Evolutionary conservation across 305 asterid genomes (phyloP), one percentile per base, ranked within the genome.

Genomic region (Fraxinus albicans): DNA sequence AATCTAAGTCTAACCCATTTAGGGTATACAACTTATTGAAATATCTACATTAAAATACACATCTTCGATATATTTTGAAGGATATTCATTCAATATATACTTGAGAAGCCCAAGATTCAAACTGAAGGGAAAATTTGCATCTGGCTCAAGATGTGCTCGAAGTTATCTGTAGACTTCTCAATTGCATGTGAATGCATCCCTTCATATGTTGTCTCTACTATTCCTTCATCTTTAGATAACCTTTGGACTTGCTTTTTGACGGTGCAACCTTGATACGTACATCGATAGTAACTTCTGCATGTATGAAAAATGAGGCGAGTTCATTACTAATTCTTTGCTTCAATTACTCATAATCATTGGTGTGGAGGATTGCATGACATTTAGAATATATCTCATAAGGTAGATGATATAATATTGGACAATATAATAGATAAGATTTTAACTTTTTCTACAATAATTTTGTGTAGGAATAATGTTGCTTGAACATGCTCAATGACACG

Each of bases 241-340:
- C 98, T 84, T 29, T 94, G 97, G 25, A 94, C 94, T 88, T 93
- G 98, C 79, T 94, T 94, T 81, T 94, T 94, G 23, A 94, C 98
- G 78, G 87, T 91, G 87, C 98, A 94, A 0, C 95, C 95, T 86
- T 90, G 92, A 25, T 91, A 88, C 4, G 98, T 94, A 86, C 98
- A 94, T 60, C 93, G 82, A 65, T 94, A 94, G 75, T 94, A 94
- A 85, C 98, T 94, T 86, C 98, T 94, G 90, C 86, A 84, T 8
- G n/a, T 76, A 29, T n/a, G 8, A 19, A 35, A 47, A 76, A 58
- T 6, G 17, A 65, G 35, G 1, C 2, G 6, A 21, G 33, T 3
- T 65, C 0, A 17, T 65, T 25, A 65, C n/a, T 27, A 25, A 65
- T 23, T 65, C 4, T 23, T 23, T 65, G 17, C 35, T 65, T 27